These are phyloP conservation scores for Acanthamoeba lenticulata DNA, from an alignment of 208 protist species.

Conservation along the genomic window DNA sequence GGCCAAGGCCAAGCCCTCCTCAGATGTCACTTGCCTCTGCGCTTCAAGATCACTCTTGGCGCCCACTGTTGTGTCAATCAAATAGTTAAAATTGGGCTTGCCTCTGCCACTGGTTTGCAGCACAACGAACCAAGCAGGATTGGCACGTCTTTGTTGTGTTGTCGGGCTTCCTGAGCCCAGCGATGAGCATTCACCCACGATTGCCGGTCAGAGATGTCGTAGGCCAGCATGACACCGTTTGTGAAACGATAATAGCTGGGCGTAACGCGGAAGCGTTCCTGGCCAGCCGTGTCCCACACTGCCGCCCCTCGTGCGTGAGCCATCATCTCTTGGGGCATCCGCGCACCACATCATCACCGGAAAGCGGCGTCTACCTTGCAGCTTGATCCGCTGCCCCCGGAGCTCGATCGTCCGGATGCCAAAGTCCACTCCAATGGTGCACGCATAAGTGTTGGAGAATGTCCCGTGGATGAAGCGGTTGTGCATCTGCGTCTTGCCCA, in stretches of 20 bases:
- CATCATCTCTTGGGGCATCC: not conserved
- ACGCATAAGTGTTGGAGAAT: constrained; percentile 85
- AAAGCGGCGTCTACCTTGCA: constrained; percentile 89
- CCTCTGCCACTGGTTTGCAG: too few species aligned
- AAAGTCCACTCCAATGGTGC: constrained; percentile 97
- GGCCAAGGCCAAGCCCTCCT: not conserved
- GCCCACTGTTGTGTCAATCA: too few species aligned
- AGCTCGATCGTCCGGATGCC: constrained; percentile 88
- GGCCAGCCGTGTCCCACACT: constrained; percentile 95
- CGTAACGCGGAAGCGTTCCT: constrained; percentile 73
- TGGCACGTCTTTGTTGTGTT: not conserved
- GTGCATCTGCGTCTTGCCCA: not conserved
- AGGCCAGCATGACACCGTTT: not conserved
- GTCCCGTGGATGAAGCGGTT: not conserved
- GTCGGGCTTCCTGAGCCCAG: not conserved
- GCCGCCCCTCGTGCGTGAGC: not conserved
- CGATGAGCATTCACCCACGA: not conserved
- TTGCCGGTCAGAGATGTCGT: not conserved
- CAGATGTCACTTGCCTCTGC: not conserved
- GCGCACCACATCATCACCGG: not conserved
- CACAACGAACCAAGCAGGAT: not conserved
- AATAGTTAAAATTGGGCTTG: too few species aligned
- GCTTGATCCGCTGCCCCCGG: constrained; percentile 91
- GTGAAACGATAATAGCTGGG: not conserved
- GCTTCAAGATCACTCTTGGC: not conserved